Base-by-base conservation (phyloP, 176 grass and related monocot genomes). In the Zea luxurians region DNA sequence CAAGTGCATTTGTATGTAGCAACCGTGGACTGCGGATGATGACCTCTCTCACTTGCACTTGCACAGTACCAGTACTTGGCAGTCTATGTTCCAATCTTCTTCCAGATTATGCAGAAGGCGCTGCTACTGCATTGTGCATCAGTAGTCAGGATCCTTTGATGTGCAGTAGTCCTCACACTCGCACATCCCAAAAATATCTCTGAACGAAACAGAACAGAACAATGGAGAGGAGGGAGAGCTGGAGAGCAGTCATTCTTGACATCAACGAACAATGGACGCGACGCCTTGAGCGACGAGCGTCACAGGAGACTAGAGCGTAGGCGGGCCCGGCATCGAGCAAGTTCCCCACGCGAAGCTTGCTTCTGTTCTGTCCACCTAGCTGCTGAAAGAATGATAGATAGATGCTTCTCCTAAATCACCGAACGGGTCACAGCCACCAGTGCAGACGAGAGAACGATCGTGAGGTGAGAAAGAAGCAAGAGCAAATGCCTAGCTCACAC, bases 251-350 rank as follows among this genome's bases (percentile, higher is more conserved):
- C 43, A 43, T 47, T 47, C 66, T 69, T 69, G 43, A 20, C 43
- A 70, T 7, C 18, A 13, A 70, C 10, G 2, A 54, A 73, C 34
- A 55, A 40, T 73, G 70, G 70, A 55, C 70, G 36, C 70, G 70
- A 54, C 70, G 36, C 70, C 49, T 40, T 18, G 70, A 73, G 35
- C 6, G 10, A 73, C 5, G 8, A 17, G 13, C 36, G 53, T 48
- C 70, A 53, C 48, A 53, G 5, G 27, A 72, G 27, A 37, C 27
- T 27, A 27, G 27, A 27, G 11, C 3, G 6, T 0, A 49, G 48
- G 6, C 16, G 10, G 11, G 44, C 68, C 11, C 11, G 2, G 27
- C 27, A 0, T n/a, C 17, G 44, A 70, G 67, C 67, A 34, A 70
- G 5, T 70, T 34, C 15, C 59, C 59, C 59, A 61, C 59, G 21